These are phyloP conservation scores for Ascochyta pisi DNA, from an alignment of 2,329 filamentous ascomycete species.

Conservation along the genomic window DNA sequence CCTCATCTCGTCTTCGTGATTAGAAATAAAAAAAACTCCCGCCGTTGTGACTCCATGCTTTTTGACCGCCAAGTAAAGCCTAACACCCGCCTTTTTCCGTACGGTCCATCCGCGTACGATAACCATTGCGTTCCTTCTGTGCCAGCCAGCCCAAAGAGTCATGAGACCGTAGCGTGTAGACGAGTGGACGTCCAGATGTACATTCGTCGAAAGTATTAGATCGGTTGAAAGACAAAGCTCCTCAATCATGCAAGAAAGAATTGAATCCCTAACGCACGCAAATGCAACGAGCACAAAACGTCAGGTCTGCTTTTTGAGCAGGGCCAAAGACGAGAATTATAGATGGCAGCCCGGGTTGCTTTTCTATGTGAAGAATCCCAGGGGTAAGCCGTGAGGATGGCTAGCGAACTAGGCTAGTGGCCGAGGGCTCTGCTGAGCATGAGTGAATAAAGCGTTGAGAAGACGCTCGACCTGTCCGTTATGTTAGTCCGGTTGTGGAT, in stretches of 20 bases:
- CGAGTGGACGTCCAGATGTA: constrained; percentile 19
- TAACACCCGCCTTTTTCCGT: constrained; percentile 12
- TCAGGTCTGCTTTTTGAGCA: constrained; percentile 21
- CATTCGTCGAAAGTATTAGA: constrained; percentile 26
- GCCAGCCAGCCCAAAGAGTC: constrained; percentile 35
- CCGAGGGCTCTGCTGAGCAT: constrained; percentile 56
- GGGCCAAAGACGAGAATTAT: constrained; percentile 22
- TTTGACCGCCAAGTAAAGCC: constrained; percentile 29
- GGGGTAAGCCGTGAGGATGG: constrained; percentile 9
- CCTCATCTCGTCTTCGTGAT: constrained; percentile 13
- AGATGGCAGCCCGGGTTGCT: constrained; percentile 7
- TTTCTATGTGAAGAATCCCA: neutral
- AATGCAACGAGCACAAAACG: constrained; percentile 45
- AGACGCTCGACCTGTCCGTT: constrained; percentile 53
- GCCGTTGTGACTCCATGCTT: constrained; percentile 32
- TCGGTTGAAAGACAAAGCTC: constrained; percentile 24
- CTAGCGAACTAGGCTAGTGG: constrained; percentile 37
- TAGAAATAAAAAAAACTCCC: constrained; percentile 18
- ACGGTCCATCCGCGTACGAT: constrained; percentile 18
- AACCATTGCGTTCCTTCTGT: constrained; percentile 28
- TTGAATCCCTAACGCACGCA: constrained; percentile 38
- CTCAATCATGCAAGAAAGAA: constrained; percentile 28
- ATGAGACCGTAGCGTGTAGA: constrained; percentile 25
- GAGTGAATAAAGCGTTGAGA: constrained; percentile 55
- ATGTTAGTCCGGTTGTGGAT: constrained; percentile 23